Percentiles rank a stretch among this genome's conserved stretches.
Conservation (phyloP, 2,329 filamentous ascomycete species). For the Neurospora sp. region DNA sequence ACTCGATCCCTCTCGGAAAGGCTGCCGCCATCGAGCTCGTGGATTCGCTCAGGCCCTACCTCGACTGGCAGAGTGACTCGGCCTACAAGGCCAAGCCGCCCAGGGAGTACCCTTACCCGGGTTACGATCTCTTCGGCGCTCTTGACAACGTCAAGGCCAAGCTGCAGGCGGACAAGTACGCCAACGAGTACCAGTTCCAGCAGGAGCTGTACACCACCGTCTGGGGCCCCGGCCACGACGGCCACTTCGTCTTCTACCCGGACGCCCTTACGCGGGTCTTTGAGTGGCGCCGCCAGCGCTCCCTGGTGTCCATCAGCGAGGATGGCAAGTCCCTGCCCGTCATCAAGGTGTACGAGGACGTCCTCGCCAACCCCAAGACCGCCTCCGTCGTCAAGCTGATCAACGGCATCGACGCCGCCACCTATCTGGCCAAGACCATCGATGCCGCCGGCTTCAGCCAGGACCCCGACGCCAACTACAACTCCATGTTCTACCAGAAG, state of each 20-base stretch:
- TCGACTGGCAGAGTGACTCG: conserved; percentile 26
- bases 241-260: conserved; percentile 31
- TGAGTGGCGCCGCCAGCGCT: conserved; percentile 25
- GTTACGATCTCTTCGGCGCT: conserved; percentile 27
- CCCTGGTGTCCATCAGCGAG: conserved; percentile 32
- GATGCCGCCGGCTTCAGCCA: conserved; percentile 26
- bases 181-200: conserved; percentile 32
- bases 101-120: conserved; percentile 26
- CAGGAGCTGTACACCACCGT: conserved; percentile 28
- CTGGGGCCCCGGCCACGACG: conserved; percentile 30
- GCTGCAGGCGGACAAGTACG: conserved; percentile 24
- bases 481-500: conserved; percentile 27
- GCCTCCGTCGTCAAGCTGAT: conserved; percentile 18
- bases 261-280: conserved; percentile 29
- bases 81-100: conserved; percentile 30
- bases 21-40: conserved; percentile 28
- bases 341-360: conserved; percentile 38
- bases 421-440: conserved; percentile 32
- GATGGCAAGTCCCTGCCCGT: conserved; percentile 25
- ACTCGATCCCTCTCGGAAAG: conserved; percentile 30
- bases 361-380: conserved; percentile 15
- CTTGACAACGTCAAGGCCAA: conserved; percentile 24
- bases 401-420: conserved; percentile 21
- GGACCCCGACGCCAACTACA: conserved; percentile 26
- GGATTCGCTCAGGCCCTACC: conserved; percentile 28